Base-by-base conservation (phyloP, 352 stramenopile genomes). In the Globisporangium paddicum region DNA sequence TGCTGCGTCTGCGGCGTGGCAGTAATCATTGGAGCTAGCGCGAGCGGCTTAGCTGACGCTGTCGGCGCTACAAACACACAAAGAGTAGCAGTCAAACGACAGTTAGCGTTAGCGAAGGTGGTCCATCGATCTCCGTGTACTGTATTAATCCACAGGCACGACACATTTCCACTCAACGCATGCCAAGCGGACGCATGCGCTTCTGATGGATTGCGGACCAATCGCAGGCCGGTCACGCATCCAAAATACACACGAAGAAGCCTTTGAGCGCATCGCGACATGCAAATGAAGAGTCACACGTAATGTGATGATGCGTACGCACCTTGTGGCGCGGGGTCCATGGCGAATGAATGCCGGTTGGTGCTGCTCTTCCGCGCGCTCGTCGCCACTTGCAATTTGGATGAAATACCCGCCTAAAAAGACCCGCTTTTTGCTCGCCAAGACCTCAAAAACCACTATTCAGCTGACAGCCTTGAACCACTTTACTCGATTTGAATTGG, bases 401-500 rank as follows among this genome's bases (percentile, higher is more conserved):
- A n/a, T n/a, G n/a, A n/a, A n/a, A 44, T 34, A 35, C 50, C 14
- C 32, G 21, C 35, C 14, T 10, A 28, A 28, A 55, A 28, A 44
- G 19, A 18, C n/a, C 6, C n/a, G 7, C n/a, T n/a, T n/a, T n/a
- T n/a, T n/a, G n/a, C n/a, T n/a, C n/a, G n/a, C n/a, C n/a, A n/a
- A n/a, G n/a, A n/a, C n/a, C n/a, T n/a, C n/a, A n/a, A n/a, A n/a
- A n/a, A n/a, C n/a, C n/a, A n/a, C n/a, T n/a, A n/a, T n/a, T n/a
- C n/a, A n/a, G n/a, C n/a, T n/a, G n/a, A n/a, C n/a, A n/a, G n/a
- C n/a, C n/a, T n/a, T n/a, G n/a, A n/a, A n/a, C n/a, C n/a, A n/a
- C n/a, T n/a, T n/a, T n/a, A n/a, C n/a, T 37, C 50, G 28, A 40
- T 62, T 30, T 58, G 44, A 69, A 55, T 57, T 61, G 60, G 8